Percentiles rank a stretch among this genome's conserved stretches.
These are phyloP conservation scores for Brassica cretica DNA, from an alignment of 345 rosid species.

Conservation along the genomic window DNA sequence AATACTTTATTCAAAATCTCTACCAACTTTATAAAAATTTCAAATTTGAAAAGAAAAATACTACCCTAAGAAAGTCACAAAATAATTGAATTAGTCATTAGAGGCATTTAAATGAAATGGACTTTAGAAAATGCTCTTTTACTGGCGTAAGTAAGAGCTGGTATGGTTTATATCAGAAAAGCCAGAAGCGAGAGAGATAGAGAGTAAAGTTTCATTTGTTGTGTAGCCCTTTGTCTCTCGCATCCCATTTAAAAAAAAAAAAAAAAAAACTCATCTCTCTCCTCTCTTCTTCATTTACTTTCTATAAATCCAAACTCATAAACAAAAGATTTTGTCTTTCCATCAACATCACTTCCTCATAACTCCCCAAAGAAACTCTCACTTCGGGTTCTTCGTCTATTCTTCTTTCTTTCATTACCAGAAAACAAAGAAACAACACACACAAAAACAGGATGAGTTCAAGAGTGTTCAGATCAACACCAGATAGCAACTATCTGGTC, in stretches of 20 bases:
- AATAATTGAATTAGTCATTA: conserved; percentile 23
- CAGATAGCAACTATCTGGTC: conserved; percentile 34
- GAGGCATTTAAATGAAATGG: conserved; percentile 26
- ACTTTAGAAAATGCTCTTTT: conserved; percentile 27
- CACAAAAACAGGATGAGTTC: conserved; percentile 47
- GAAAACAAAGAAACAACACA: conserved; percentile 24
- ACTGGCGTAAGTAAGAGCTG: conserved; percentile 25
- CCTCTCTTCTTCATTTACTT: neutral
- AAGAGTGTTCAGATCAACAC: conserved; percentile 46
- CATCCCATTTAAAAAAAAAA: conserved; percentile 31
- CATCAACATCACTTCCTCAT: conserved; percentile 26
- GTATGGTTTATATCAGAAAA: conserved; percentile 23
- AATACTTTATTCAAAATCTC: neutral
- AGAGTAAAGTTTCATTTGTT: conserved; percentile 40
- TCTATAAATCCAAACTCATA: conserved; percentile 32
- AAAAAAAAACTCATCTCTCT: conserved; percentile 23
- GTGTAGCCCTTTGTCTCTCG: conserved; percentile 24
- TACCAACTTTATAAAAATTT: neutral
- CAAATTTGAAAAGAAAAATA: conserved; percentile 29
- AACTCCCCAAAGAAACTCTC: neutral
- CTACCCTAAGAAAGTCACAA: neutral
- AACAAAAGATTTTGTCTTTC: conserved; percentile 40
- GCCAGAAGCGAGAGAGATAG: conserved; percentile 20
- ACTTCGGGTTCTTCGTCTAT: conserved; percentile 27
- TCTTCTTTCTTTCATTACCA: conserved; percentile 9